Evolutionary conservation across 164 flowering plant genomes (phyloP), one percentile per base, ranked within the genome.

Genomic region (Nymphaea thermarum): DNA sequence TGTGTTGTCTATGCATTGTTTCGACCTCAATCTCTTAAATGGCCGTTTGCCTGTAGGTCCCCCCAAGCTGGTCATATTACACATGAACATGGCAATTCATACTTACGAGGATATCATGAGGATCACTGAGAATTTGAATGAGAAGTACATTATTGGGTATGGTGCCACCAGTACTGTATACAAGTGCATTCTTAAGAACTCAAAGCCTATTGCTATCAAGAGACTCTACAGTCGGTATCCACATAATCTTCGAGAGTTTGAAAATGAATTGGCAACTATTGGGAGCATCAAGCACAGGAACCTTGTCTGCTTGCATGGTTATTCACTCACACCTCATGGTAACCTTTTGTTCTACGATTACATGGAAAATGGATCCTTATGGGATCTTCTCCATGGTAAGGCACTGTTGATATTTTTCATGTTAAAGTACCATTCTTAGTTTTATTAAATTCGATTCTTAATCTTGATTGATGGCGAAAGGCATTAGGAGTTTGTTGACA

Each of bases 141-240:
- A 88, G 78, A 94, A 91, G 73, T 91, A 85, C 74, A 86, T 91
- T 0, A 76, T 94, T 43, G 98, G 97, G 42, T 88, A 84, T 73
- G 98, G 98, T 65, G 95, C 97, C 59, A 86, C 97, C 12, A 89
- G 98, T 79, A 94, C 89, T 0, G 98, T 94, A 7, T 94, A 94
- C 75, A 94, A 94, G 72, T 91, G 98, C 64, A 77, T 78, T 0
- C 65, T 89, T 69, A 91, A 91, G 80, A 87, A 83, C 80, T 85
- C 93, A 80, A 85, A 90, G 69, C 84, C 93, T 4, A 80, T 94
- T 70, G 98, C 97, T 70, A 80, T 93, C 65, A 94, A 94, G 86
- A 84, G 90, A 70, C 75, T 94, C 42, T 88, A 91, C 73, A 77
- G 77, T 47, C 88, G 85, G 68, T 77, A 81, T 74, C 80, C 79